These are phyloP conservation scores for Colletotrichum plurivorum DNA, from an alignment of 2,329 filamentous ascomycete species.

Conservation along the genomic window DNA sequence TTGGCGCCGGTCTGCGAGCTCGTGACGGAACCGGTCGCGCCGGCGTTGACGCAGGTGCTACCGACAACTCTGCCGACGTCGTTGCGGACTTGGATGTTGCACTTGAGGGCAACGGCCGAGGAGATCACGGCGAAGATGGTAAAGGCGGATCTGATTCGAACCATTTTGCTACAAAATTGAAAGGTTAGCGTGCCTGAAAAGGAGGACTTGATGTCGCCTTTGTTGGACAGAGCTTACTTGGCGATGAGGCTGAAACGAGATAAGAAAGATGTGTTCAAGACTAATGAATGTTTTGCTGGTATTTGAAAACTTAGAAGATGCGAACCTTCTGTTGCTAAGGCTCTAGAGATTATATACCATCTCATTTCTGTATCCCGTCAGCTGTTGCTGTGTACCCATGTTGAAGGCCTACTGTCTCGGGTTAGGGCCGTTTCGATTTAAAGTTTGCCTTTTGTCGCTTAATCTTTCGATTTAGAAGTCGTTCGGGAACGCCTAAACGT, in stretches of 20 bases:
- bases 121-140: not conserved
- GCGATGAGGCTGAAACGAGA: no score
- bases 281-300: no score
- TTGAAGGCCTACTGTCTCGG: not conserved
- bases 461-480: no score
- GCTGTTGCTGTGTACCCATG: no score
- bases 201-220: no score
- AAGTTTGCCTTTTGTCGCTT: not conserved
- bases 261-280: no score
- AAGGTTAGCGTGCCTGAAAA: not conserved
- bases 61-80: not conserved
- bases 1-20: slow-evolving; percentile 1
- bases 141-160: not conserved
- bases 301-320: no score
- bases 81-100: slow-evolving; percentile 15
- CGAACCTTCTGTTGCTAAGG: no score
- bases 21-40: not conserved
- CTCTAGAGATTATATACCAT: no score
- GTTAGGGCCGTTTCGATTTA: not conserved
- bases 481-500: no score
- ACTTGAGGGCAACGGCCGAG: not conserved
- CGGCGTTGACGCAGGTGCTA: slow-evolving; percentile 6
- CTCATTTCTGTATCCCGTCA: no score
- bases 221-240: not conserved
- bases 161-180: slow-evolving; percentile 5